phyloP scores from a whole-genome alignment of 495 filamentous ascomycete genomes.

The Xylona heveae region DNA sequence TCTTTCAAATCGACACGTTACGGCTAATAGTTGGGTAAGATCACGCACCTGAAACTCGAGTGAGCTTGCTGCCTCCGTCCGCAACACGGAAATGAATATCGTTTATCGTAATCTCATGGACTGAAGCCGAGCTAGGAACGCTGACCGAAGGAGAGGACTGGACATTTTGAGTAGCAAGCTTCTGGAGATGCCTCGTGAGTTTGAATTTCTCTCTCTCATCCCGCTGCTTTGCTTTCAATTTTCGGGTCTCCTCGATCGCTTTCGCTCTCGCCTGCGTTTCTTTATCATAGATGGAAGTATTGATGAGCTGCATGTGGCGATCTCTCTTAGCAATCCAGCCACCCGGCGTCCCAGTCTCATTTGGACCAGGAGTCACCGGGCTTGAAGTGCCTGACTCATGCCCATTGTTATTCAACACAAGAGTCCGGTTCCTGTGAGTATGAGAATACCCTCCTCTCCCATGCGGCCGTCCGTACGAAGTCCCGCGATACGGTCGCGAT shows the following conservation, averaged over 20 bases:
- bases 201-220: conserved; percentile 44
- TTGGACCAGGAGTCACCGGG: no score
- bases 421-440: conserved; percentile 43
- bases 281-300: conserved; percentile 61
- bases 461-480: conserved; percentile 4
- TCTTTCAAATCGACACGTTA: conserved; percentile 3
- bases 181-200: conserved; percentile 23
- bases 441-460: conserved; percentile 6
- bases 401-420: conserved; percentile 43
- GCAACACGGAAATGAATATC: conserved; percentile 57
- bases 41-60: conserved; percentile 47
- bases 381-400: no score
- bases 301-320: conserved; percentile 79
- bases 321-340: conserved; percentile 63
- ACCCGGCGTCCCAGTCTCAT: neutral
- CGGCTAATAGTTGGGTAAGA: conserved; percentile 8
- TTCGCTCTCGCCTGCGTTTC: conserved; percentile 44
- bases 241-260: conserved; percentile 51
- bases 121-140: conserved; percentile 2
- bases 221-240: conserved; percentile 32
- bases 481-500: conserved; percentile 2
- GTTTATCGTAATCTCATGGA: conserved; percentile 50
- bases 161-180: conserved; percentile 4
- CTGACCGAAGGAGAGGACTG: no score
- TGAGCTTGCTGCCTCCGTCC: conserved; percentile 68